phyloP scores from a whole-genome alignment of 352 stramenopile genomes.

The Phytophthora crassamura region DNA sequence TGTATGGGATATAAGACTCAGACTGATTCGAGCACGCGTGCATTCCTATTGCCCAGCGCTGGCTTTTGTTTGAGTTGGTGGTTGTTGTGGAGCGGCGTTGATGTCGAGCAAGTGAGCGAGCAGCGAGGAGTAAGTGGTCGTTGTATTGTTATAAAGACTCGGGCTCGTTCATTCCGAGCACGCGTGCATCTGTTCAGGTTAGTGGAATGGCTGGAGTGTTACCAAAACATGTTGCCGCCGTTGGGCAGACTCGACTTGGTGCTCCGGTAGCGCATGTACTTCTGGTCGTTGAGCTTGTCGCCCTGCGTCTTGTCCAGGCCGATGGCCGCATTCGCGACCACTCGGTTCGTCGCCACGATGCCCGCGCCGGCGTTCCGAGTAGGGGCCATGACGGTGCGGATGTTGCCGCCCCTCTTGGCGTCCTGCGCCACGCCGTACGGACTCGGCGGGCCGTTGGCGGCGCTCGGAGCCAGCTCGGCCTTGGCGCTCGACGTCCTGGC shows the following conservation, averaged over 20 bases:
- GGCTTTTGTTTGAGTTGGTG: too few relatives aligned
- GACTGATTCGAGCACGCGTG: too few relatives aligned
- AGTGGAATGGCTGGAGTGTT: neutral
- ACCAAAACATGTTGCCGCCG: slow-evolving; percentile 68
- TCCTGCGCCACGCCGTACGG: slow-evolving; percentile 31
- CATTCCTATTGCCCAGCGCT: too few relatives aligned
- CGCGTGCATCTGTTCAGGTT: neutral
- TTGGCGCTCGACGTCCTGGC: slow-evolving; percentile 32
- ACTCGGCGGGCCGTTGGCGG: slow-evolving; percentile 14
- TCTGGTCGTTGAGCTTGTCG: slow-evolving; percentile 78
- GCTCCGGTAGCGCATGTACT: slow-evolving; percentile 63
- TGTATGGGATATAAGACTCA: slow-evolving; percentile 1
- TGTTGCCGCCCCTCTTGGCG: slow-evolving; percentile 41
- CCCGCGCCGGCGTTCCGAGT: slow-evolving; percentile 21
- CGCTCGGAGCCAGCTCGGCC: slow-evolving; percentile 25
- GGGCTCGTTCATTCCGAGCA: neutral
- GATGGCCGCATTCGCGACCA: slow-evolving; percentile 29
- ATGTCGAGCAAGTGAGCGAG: neutral
- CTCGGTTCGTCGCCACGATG: slow-evolving; percentile 27
- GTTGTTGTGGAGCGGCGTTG: too few relatives aligned
- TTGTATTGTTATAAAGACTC: neutral
- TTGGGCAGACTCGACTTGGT: slow-evolving; percentile 51
- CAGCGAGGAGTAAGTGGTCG: too few relatives aligned
- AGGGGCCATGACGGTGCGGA: slow-evolving; percentile 21
- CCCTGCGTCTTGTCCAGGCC: slow-evolving; percentile 68